These are phyloP conservation scores for Sporothrix mexicana DNA, from an alignment of 2,329 filamentous ascomycete genomes.

Conservation along the genomic window DNA sequence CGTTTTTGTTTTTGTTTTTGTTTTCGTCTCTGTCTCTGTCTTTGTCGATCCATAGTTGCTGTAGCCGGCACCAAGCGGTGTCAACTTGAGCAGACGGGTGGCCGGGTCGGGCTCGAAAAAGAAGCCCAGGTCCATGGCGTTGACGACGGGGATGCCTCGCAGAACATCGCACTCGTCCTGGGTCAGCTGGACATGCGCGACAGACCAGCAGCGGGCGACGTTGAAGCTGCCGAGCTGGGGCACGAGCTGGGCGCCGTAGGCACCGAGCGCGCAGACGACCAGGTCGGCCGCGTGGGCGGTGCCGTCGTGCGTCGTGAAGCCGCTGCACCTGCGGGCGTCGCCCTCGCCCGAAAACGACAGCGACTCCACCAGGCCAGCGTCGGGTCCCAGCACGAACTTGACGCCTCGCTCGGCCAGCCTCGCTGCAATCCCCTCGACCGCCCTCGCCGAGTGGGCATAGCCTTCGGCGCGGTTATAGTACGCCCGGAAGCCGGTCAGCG, in stretches of 20 bases:
- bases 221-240: conserved; percentile 15
- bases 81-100: conserved; percentile 64
- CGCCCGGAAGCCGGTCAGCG: conserved; percentile 58
- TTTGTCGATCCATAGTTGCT: conserved; percentile 49
- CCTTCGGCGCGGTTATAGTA: conserved; percentile 64
- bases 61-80: conserved; percentile 63
- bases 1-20: conserved; percentile 33
- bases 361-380: background rate
- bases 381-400: background rate
- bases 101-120: conserved; percentile 68
- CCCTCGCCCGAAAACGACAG: background rate
- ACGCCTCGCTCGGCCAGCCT: background rate
- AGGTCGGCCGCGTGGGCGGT: background rate
- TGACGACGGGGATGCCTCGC: conserved; percentile 63
- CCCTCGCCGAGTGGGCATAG: conserved; percentile 61
- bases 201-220: conserved; percentile 41
- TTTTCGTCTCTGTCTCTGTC: no score
- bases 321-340: conserved; percentile 1
- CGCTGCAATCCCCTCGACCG: conserved; percentile 50
- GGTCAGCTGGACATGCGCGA: conserved; percentile 64
- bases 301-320: conserved; percentile 19
- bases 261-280: background rate
- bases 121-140: conserved; percentile 66
- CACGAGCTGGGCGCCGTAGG: background rate
- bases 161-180: conserved; percentile 59